Evolutionary conservation across 164 flowering plant species (phyloP).

Genomic region (Tetrastigma voinierianum): DNA sequence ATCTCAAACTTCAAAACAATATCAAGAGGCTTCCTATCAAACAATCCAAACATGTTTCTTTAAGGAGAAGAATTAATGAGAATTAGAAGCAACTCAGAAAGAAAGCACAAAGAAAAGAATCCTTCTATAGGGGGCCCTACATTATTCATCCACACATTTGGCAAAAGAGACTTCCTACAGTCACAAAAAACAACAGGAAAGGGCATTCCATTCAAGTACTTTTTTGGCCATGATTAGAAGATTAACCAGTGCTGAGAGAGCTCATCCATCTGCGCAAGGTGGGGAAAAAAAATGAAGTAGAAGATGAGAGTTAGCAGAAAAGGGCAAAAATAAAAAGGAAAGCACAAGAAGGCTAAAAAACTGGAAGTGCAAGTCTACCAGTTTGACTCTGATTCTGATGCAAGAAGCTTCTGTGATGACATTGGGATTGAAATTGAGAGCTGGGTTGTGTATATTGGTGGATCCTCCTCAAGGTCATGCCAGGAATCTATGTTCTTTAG

Average conservation of each 20-base stretch:
- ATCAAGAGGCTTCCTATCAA: constrained; percentile 8
- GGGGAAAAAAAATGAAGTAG: background rate
- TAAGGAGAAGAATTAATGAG: too few relatives aligned
- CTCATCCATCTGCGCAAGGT: constrained; percentile 11
- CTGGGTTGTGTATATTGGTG: constrained; percentile 24
- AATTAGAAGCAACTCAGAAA: too few relatives aligned
- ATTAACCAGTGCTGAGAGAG: constrained; percentile 13
- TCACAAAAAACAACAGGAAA: constrained; percentile 2
- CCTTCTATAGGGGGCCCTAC: too few relatives aligned
- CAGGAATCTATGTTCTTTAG: constrained; percentile 32
- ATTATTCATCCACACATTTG: too few relatives aligned
- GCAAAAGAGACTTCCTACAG: too few relatives aligned
- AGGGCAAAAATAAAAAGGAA: background rate
- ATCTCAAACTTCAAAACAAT: too few relatives aligned
- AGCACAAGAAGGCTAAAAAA: background rate
- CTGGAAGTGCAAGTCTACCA: constrained; percentile 9
- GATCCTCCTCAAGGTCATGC: constrained; percentile 21
- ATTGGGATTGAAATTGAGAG: too few relatives aligned
- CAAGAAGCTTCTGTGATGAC: constrained; percentile 17
- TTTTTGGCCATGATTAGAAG: constrained; percentile 9
- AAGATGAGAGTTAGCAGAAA: background rate
- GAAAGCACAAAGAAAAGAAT: too few relatives aligned
- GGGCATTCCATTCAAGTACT: constrained; percentile 18
- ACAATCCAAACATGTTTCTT: too few relatives aligned
- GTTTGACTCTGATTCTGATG: constrained; percentile 19